Evolutionary conservation across 208 protist genomes (phyloP), one percentile per base, ranked within the genome.

Genomic region (Acanthamoeba lenticulata): DNA sequence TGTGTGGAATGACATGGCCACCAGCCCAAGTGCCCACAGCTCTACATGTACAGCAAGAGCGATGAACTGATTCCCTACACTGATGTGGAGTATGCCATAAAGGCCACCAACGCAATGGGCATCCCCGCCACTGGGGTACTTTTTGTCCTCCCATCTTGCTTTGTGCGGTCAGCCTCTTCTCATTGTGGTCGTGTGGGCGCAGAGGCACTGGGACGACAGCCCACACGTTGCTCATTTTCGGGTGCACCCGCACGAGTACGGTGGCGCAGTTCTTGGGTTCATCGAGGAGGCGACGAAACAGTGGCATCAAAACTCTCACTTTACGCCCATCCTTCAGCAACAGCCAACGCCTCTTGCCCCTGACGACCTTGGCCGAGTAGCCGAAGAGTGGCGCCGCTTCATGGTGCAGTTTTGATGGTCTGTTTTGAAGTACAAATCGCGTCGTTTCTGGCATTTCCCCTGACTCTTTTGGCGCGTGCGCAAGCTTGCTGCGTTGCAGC

Each of bases 31-130:
- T 86, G 44, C 17, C 77, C 77, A 27, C 77, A 86, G 77, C 44
- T 86, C 42, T 86, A 40, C 45, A 38, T 86, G n/a, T 86, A 86
- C 45, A 86, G 77, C 45, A 86, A 86, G 45, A 44, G 44, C 6
- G 77, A 86, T 24, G 77, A 86, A 32, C 44, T 86, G 44, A 86
- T 86, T 19, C 77, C 77, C 29, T 86, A 86, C 77, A 86, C 77
- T 11, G 77, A 86, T 32, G 36, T 86, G 7, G 77, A 86, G 34
- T n/a, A 24, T 9, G 77, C 77, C 45, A 86, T 86, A 7, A 38
- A 44, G 0, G 77, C 77, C n/a, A 57, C 45, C 40, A 57, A 60
- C 15, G n/a, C 21, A 1, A 24, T 86, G 34, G 77, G 77, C 7
- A 49, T 86, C 57, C 77, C 38, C 1, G 44, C 34, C 29, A 86